Percentiles rank a stretch among this genome's conserved stretches.
Evolutionary conservation across 139 green algal genomes (phyloP).

Genomic region (Tetratostichococcus sp.): DNA sequence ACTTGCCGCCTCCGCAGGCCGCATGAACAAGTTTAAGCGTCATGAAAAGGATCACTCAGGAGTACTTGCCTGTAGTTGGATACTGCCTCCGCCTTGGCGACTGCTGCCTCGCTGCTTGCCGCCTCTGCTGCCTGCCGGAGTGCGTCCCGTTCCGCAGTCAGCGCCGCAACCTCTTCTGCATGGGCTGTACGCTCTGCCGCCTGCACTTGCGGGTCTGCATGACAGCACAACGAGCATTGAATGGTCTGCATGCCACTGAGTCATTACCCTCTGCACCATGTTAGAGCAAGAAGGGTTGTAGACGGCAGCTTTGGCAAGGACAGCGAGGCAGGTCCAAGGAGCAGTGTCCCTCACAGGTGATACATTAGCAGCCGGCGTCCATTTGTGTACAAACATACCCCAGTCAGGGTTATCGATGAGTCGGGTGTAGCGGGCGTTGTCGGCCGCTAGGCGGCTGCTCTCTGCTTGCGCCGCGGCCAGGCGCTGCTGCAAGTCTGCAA

Average conservation of each 20-base stretch:
- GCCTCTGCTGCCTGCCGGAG: not conserved
- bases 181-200: not conserved
- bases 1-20: no score
- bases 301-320: no score
- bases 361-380: not conserved
- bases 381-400: not conserved
- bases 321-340: no score
- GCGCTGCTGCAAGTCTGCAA: not conserved
- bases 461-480: not conserved
- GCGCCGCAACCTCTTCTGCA: not conserved
- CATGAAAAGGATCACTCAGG: no score
- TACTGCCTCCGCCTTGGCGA: no score
- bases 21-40: no score
- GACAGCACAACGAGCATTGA: no score
- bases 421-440: not conserved
- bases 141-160: not conserved
- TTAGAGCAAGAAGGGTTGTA: no score
- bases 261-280: no score
- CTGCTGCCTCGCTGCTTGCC: not conserved
- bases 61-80: no score
- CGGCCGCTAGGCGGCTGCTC: not conserved
- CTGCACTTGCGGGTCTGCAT: not conserved
- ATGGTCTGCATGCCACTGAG: no score
- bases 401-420: not conserved
- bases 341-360: no score